Base-by-base conservation (phyloP, 768 basidiomycete species). In the Boletus huronensis region DNA sequence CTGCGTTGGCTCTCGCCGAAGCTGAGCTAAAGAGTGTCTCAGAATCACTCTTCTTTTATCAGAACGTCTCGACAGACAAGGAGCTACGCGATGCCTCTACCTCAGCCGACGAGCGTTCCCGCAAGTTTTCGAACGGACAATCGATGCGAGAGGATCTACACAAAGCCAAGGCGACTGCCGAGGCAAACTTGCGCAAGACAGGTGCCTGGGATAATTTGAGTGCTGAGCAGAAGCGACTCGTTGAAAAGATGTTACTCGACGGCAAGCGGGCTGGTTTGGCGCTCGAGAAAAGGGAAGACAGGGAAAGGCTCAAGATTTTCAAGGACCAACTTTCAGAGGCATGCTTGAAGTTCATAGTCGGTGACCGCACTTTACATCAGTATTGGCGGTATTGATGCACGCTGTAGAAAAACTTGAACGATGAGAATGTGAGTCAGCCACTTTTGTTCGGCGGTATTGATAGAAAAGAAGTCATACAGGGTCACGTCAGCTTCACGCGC, bases 101-200 rank as follows among this genome's bases (percentile, higher is more conserved):
- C 54, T 79, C 78, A 29, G 86, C 87, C 1, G 87, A 92, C 64
- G 77, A 80, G 28, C 72, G 81, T 32, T 72, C 84, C 14, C 82
- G 84, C 49, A 82, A 90, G 55, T 92, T 82, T 62, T 74, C 73
- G 32, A 87, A 91, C 48, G 88, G 91, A 64, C 75, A 81, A 1
- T 84, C 83, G 5, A 91, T 92, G 87, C 82, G 90, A 9, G 66
- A 87, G 38, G 92, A 94, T 64, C 80, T 94, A 36, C 93, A 80
- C 75, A 71, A 79, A 35, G 85, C 87, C 28, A 86, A 88, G 70
- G 71, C 79, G 2, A 77, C 79, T 4, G 90, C 89, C 0, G 78
- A 88, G 65, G 78, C 82, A 70, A 86, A 89, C 63, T 72, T 89
- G 61, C 81, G 81, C 62, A 74, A 74, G 50, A 79, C 84, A 6